A percentile compares a stretch with the other conserved stretches of the same genome.
These are phyloP conservation scores for Pestalotiopsis sp. DNA, from an alignment of 2,329 filamentous ascomycete genomes.

Conservation along the genomic window DNA sequence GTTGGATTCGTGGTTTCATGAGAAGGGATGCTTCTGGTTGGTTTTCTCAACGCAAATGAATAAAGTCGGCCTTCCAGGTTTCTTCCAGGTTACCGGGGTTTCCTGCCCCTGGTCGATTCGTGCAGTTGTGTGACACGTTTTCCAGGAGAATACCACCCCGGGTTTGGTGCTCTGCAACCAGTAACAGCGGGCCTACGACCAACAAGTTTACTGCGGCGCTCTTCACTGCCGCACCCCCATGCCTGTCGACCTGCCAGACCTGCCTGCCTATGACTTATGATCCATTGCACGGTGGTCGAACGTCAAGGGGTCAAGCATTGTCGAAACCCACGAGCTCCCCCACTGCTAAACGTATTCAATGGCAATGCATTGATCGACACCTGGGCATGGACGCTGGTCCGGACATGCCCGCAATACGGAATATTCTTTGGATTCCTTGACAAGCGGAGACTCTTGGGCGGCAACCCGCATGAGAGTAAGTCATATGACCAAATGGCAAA, in stretches of 20 bases:
- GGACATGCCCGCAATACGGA: slow-evolving; percentile 1
- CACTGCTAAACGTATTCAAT: background rate
- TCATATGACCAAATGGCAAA: slow-evolving; percentile 4
- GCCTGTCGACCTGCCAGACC: background rate
- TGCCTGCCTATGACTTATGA: background rate
- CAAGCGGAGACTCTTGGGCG: background rate
- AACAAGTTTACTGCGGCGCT: background rate
- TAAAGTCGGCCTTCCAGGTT: background rate
- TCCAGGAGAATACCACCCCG: background rate
- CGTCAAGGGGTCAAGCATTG: background rate
- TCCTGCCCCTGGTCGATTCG: background rate
- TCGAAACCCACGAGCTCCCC: background rate
- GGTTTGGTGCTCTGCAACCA: background rate
- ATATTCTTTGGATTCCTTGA: slow-evolving; percentile 1
- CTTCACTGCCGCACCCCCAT: background rate
- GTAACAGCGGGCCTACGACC: background rate
- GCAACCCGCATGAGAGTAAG: slow-evolving; percentile 12
- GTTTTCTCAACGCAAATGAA: background rate
- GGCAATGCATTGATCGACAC: slow-evolving; percentile 5
- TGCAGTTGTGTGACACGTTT: background rate
- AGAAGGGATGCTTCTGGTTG: background rate
- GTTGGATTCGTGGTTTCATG: background rate
- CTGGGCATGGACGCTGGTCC: background rate
- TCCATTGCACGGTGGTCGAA: background rate
- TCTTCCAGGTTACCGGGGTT: background rate